phyloP scores from a whole-genome alignment of 2,329 filamentous ascomycete species.

The Graphiopsis chlorocephala region DNA sequence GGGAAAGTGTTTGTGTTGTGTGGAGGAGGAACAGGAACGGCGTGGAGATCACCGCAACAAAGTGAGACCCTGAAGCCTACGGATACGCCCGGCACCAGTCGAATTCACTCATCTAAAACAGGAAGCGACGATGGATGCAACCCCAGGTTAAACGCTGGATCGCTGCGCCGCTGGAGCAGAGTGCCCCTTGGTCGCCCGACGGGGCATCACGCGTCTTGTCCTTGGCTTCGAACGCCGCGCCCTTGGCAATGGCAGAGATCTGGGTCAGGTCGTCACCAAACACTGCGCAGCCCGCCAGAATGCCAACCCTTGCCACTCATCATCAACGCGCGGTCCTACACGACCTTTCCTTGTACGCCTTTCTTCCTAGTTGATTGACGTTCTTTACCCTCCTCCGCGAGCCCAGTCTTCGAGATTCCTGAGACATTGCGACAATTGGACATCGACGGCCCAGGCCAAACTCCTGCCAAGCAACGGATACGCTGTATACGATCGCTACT shows the following conservation, averaged over 20 bases:
- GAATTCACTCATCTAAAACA: neutral
- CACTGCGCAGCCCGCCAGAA: neutral
- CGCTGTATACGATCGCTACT: slow-evolving; percentile 4
- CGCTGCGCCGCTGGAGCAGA: neutral
- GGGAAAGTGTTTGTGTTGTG: neutral
- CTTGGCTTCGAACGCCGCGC: neutral
- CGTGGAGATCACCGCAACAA: neutral
- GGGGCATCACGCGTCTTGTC: neutral
- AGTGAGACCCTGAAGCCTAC: neutral
- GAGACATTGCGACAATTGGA: neutral
- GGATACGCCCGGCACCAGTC: neutral
- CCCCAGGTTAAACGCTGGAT: neutral
- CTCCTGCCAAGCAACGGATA: slow-evolving; percentile 14
- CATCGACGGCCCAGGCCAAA: neutral
- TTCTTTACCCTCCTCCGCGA: neutral
- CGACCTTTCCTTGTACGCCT: neutral
- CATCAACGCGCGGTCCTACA: neutral
- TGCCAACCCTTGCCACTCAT: slow-evolving; percentile 8
- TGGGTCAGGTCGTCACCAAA: slow-evolving; percentile 6
- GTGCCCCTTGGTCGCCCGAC: neutral
- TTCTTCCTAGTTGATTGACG: neutral
- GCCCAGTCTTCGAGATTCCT: neutral
- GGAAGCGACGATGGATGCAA: neutral
- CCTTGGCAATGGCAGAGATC: slow-evolving; percentile 6
- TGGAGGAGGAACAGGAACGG: neutral